phyloP scores from a whole-genome alignment of 257 asterid species.

The Gentiana straminea region DNA sequence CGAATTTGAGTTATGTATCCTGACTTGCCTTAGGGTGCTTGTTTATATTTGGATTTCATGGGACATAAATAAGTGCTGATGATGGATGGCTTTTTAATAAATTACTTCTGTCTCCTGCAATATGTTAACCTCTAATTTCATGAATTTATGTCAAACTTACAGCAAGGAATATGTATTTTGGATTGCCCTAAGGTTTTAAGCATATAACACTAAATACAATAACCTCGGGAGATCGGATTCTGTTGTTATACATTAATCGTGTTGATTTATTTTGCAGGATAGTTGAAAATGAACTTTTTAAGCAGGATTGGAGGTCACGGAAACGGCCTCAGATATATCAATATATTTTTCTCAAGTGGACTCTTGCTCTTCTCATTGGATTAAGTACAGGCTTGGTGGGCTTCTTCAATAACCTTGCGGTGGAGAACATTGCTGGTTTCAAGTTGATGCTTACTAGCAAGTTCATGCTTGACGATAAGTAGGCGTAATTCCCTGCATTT shows the following conservation, averaged over 20 bases:
- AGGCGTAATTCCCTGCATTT: conserved; percentile 18
- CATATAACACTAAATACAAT: too few relatives aligned
- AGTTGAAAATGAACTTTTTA: conserved; percentile 77
- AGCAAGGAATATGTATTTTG: not conserved
- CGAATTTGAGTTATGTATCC: too few relatives aligned
- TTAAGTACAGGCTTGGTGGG: conserved; percentile 68
- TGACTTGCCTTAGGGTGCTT: too few relatives aligned
- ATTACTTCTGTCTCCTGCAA: too few relatives aligned
- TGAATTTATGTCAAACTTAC: not conserved
- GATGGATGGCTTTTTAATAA: too few relatives aligned
- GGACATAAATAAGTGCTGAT: too few relatives aligned
- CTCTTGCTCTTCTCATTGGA: conserved; percentile 89
- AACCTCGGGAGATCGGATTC: not conserved
- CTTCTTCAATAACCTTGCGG: conserved; percentile 75
- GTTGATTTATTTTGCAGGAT: conserved; percentile 47
- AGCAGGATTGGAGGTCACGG: conserved; percentile 97
- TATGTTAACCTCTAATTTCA: not conserved
- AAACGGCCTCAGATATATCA: conserved; percentile 62
- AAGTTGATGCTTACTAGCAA: conserved; percentile 55
- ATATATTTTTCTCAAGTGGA: conserved; percentile 80
- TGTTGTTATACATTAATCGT: not conserved
- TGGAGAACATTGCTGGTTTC: conserved; percentile 88
- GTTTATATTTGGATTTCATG: too few relatives aligned
- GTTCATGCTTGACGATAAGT: conserved; percentile 63
- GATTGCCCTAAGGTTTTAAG: not conserved